phyloP scores from a whole-genome alignment of 208 protist genomes.

The Endotrypanum monterogeii region DNA sequence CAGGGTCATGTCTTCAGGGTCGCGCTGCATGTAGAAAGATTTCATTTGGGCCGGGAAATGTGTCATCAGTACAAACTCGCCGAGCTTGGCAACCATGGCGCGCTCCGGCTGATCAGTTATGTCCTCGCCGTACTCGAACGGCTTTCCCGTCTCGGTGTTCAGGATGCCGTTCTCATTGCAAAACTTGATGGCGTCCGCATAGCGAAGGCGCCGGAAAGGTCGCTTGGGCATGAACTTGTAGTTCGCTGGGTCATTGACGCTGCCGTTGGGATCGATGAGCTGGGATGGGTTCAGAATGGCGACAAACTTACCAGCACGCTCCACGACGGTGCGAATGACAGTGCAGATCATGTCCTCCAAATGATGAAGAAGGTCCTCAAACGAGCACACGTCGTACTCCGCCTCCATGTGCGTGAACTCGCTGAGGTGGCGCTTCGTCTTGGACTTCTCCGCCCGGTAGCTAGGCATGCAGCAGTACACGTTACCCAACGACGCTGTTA shows the following conservation, averaged over 20 bases:
- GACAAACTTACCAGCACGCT: conserved; percentile 76
- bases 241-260: conserved; percentile 67
- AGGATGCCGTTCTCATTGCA: conserved; percentile 95
- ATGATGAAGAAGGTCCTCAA: conserved; percentile 94
- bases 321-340: conserved; percentile 85
- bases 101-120: conserved; percentile 98
- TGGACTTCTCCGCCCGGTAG: conserved; percentile 98
- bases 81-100: conserved; percentile 97
- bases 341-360: conserved; percentile 96
- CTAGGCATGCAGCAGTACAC: conserved; percentile 96
- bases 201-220: conserved; percentile 96
- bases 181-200: conserved; percentile 97
- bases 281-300: conserved; percentile 92
- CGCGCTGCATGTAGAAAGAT: conserved; percentile 99
- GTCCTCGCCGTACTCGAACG: conserved; percentile 96
- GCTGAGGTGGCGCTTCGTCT: conserved; percentile 97
- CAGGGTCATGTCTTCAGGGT: conserved; percentile 74
- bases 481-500: conserved; percentile 94
- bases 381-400: conserved; percentile 97
- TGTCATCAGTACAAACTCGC: conserved; percentile 97
- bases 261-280: conserved; percentile 61
- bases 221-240: conserved; percentile 92
- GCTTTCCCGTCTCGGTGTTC: conserved; percentile 89
- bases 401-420: conserved; percentile 99
- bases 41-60: conserved; percentile 98